Evolutionary conservation across 441 rosid species (phyloP).

Genomic region (Gossypium schwendimanii): DNA sequence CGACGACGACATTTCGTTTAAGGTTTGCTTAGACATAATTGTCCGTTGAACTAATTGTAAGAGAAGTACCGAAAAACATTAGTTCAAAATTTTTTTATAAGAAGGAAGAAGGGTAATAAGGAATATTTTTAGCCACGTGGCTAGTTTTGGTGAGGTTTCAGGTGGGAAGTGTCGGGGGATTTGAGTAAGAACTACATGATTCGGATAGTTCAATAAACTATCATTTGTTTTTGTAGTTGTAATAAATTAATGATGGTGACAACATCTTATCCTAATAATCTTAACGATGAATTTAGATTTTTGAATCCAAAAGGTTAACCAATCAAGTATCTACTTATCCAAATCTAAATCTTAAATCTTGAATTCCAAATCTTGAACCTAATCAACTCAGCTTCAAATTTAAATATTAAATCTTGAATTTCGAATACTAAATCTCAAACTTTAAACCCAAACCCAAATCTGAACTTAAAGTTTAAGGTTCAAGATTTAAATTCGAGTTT

Average conservation of each 20-base stretch:
- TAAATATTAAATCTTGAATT: too few species aligned
- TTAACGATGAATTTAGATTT: background rate
- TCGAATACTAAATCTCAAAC: fast-evolving
- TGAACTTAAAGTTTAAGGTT: too few species aligned
- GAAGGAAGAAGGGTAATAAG: background rate
- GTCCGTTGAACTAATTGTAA: background rate
- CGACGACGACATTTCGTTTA: constrained; percentile 22
- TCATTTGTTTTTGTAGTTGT: background rate
- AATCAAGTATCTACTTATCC: too few species aligned
- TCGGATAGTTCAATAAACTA: background rate
- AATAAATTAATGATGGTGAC: background rate
- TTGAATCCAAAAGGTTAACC: too few species aligned
- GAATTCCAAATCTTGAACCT: too few species aligned
- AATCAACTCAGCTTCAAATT: too few species aligned
- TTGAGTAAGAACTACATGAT: background rate
- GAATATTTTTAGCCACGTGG: background rate
- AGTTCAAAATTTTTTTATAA: background rate
- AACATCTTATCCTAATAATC: background rate
- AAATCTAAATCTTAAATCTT: too few species aligned
- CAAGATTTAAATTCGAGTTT: fast-evolving
- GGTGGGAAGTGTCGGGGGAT: background rate
- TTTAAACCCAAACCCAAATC: fast-evolving
- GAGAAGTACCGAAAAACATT: background rate
- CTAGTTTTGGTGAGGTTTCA: background rate
- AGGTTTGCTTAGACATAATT: constrained; percentile 8